Evolutionary conservation across 2,329 filamentous ascomycete species (phyloP), one percentile per base, ranked within the genome.

Genomic region (Coleophoma cylindrospora): DNA sequence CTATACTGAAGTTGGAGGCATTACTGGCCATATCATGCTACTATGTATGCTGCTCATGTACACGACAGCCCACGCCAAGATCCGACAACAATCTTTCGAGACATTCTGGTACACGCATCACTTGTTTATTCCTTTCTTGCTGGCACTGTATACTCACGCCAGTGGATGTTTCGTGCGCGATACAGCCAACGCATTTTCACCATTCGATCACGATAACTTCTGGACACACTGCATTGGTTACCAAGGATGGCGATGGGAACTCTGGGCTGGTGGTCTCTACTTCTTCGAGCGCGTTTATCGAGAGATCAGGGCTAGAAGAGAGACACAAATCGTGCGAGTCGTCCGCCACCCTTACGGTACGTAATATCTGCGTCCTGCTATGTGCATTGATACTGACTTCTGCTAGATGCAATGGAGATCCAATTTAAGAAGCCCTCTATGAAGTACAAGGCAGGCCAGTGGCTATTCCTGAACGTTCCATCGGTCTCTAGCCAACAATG

Each of bases 21-120:
- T 97, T 55, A 99, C 94, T 2, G 94, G 94, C 7, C 94, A 99
- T 69, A 80, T 96, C 55, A 99, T 99, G 94, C 80, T 97, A 22
- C 77, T 99, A n/a, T 97, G 91, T 78, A 99, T 99, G 94, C 74
- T 99, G 55, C 73, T 99, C 55, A 99, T 99, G 79, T 99, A 95
- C 72, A 99, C 94, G 1, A 96, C 91, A 0, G 87, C 94, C 3
- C 94, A 99, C 66, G 80, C 87, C 61, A 87, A 89, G 58, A 97
- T 99, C 57, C 87, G 94, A 49, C 92, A 97, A 67, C 94, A 99
- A 67, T 95, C 90, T 0, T 99, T 91, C 65, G 94, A 99, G 72
- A 95, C 92, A 0, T 99, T 99, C 68, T 99, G 94, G 94, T 99
- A 99, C 71, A 96, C 91, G 0, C 94, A 99, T 70, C 94, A 99